Conservation (phyloP, 768 basidiomycete species). For the Gymnopilus junonius region DNA sequence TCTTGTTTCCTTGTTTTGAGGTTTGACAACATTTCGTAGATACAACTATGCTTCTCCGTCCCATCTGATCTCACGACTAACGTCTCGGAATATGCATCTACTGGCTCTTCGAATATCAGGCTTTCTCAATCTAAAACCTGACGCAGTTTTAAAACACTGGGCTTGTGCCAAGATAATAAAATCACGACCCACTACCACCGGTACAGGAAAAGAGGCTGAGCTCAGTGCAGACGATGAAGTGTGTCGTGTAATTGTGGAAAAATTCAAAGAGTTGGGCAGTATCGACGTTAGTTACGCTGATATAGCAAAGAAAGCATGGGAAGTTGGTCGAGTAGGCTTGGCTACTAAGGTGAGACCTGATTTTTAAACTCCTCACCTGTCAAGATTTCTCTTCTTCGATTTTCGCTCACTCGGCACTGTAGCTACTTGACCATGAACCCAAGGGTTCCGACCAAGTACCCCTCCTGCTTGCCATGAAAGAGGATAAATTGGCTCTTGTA, state of each 20-base stretch:
- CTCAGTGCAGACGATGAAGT: constrained; percentile 76
- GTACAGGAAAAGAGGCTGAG: constrained; percentile 56
- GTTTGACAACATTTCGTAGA: constrained; percentile 43
- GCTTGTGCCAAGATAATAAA: constrained; percentile 89
- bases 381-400: background rate
- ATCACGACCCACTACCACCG: constrained; percentile 62
- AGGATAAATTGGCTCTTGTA: constrained; percentile 82
- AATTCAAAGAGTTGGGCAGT: constrained; percentile 83
- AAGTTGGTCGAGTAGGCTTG: constrained; percentile 75
- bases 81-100: constrained; percentile 87
- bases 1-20: background rate
- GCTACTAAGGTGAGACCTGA: constrained; percentile 73
- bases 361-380: background rate
- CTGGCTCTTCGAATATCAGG: constrained; percentile 90
- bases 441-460: constrained; percentile 93
- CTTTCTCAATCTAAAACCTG: constrained; percentile 82
- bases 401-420: background rate
- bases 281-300: constrained; percentile 90
- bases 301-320: constrained; percentile 93
- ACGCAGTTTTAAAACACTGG: constrained; percentile 93
- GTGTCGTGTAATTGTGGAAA: constrained; percentile 84
- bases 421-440: constrained; percentile 92
- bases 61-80: constrained; percentile 80
- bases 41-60: constrained; percentile 82
- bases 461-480: constrained; percentile 91